Conservation (phyloP, 306 rosid species). For the Gastrolobium villosum region DNA sequence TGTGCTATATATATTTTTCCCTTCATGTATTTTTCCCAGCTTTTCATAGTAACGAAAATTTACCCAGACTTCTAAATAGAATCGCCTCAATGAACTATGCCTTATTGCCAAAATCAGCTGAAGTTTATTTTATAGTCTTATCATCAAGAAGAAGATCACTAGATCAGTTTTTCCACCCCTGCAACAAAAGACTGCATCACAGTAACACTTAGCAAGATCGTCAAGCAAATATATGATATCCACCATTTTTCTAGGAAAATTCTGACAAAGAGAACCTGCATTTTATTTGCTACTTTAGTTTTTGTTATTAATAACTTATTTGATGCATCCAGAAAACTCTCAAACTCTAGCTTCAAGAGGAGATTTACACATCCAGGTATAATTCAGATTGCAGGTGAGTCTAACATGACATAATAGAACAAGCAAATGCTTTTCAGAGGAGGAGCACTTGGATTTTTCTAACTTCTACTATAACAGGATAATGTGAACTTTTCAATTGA, state of each 20-base stretch:
- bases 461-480: slow-evolving; percentile 17
- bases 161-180: not conserved
- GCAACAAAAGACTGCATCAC: not conserved
- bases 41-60: no score
- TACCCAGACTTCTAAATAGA: no score
- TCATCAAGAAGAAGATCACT: not conserved
- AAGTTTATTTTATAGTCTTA: not conserved
- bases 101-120: not conserved
- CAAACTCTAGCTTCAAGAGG: slow-evolving; percentile 39
- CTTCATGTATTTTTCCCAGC: no score
- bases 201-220: not conserved
- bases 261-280: slow-evolving; percentile 13
- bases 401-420: not conserved
- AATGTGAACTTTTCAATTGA: slow-evolving; percentile 59
- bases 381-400: not conserved
- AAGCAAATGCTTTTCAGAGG: slow-evolving; percentile 49
- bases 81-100: no score
- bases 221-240: no score
- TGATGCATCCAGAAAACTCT: not conserved
- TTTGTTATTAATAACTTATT: not conserved
- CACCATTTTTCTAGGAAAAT: not conserved
- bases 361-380: not conserved
- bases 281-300: not conserved
- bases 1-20: no score
- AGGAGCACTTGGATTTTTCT: slow-evolving; percentile 45